Base-by-base conservation (phyloP, 2,329 filamentous ascomycete genomes). In the Verticillium dahliae region DNA sequence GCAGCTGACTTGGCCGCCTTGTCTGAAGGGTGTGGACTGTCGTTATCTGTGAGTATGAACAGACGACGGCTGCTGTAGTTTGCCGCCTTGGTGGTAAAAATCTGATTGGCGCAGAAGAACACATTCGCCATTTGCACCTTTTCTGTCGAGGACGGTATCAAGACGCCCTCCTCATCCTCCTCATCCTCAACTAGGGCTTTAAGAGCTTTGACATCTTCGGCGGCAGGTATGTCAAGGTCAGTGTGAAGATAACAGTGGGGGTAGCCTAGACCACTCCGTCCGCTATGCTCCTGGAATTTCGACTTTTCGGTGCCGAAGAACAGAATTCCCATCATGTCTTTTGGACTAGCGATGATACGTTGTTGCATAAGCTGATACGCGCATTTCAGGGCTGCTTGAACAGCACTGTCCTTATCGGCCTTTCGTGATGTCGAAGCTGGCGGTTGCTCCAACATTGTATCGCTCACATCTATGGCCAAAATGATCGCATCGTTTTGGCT, bases 281-380 rank as follows among this genome's bases (percentile, higher is more conserved):
- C 85, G 62, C 86, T 83, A 55, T 88, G 87, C 15, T 87, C 85
- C 56, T 89, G 85, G 65, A 92, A 93, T 68, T 89, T 92, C 45
- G 92, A 91, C 75, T 91, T 85, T 70, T 96, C 82, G 0, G 95
- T 99, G 9, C 93, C 93, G 72, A 96, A 99, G 0, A 99, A 81
- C 41, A 99, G 74, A 33, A 99, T 90, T 1, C 94, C 93, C 85
- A 99, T 97, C 91, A 97, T 96, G 65, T 99, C 95, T 70, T 89
- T 93, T 1, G 95, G 95, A 64, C 93, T 94, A 3, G 94, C 94
- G 69, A 99, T 98, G 74, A 99, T 98, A 68, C 95, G 91, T 77
- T 98, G 94, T 76, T 98, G 92, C 91, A 99, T 97, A 60, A 99
- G 81, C 70, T 92, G 87, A 70, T 96, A 96, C 62, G 94, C 95